A percentile compares a stretch with the other conserved stretches of the same genome.
Conservation (phyloP, 495 filamentous ascomycete species). For the Hyaloscypha bicolor region DNA sequence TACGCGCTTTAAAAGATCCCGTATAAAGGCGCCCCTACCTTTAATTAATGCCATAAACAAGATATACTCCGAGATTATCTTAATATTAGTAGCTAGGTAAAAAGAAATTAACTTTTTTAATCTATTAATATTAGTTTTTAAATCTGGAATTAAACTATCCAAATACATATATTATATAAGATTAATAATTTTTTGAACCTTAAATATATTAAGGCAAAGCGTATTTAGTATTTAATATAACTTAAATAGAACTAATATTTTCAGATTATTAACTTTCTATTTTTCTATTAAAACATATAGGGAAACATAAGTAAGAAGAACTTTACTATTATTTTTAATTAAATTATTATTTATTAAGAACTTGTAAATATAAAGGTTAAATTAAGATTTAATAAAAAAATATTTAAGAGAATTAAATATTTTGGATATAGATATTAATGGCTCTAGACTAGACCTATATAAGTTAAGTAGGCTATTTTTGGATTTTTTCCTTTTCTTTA, state of each 20-base stretch:
- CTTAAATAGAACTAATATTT: slow-evolving; percentile 18
- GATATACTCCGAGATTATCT: slow-evolving; percentile 21
- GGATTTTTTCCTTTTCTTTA: slow-evolving; percentile 1
- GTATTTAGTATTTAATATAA: slow-evolving; percentile 10
- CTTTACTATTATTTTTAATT: slow-evolving; percentile 12
- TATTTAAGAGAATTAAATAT: slow-evolving; percentile 19
- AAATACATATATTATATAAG: slow-evolving; percentile 18
- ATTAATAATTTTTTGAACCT: slow-evolving; percentile 20
- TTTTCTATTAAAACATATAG: slow-evolving; percentile 22
- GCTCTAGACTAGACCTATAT: slow-evolving; percentile 7
- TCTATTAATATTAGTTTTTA: slow-evolving; percentile 15
- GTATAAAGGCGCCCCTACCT: slow-evolving; percentile 12
- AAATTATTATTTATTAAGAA: slow-evolving; percentile 2
- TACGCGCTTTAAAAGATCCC: slow-evolving; percentile 23
- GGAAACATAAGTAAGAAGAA: slow-evolving; percentile 15
- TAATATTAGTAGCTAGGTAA: slow-evolving; percentile 17
- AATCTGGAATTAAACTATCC: slow-evolving; percentile 22
- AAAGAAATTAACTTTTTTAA: slow-evolving; percentile 22
- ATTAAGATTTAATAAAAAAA: slow-evolving; percentile 16
- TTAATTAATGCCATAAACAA: slow-evolving; percentile 22
- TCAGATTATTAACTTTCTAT: slow-evolving; percentile 15
- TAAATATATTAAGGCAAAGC: slow-evolving; percentile 12
- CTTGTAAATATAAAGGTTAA: slow-evolving; percentile 16
- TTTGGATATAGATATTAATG: slow-evolving; percentile 10
- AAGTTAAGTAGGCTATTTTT: too few relatives aligned